Base-by-base conservation (phyloP, 352 stramenopile species). In the Pythium periplocum region DNA sequence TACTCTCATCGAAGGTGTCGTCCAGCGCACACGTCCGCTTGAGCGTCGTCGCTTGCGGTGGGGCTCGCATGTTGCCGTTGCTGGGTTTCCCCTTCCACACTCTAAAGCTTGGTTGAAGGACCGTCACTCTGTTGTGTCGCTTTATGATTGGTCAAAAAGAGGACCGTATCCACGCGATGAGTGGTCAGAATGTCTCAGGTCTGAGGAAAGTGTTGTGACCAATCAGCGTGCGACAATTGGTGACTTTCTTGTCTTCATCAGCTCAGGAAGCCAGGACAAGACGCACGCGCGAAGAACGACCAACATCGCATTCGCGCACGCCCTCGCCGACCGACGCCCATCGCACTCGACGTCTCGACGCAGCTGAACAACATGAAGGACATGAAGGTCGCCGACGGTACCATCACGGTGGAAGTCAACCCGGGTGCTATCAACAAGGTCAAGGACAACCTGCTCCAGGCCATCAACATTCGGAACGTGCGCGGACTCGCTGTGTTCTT, bases 401-500 rank as follows among this genome's bases (percentile, higher is more conserved):
- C 69, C 57, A 87, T 90, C 62, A 73, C 74, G 30, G 76, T 88
- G 4, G 78, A 88, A 54, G 69, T 85, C 51, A 77, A 73, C 38
- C 66, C 74, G 56, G 70, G 86, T 61, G 73, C 67, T 56, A 48
- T 94, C 52, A 66, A 78, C 51, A 78, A 82, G 52, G 41, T 87
- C 44, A 81, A 81, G 64, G 82, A 86, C 42, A 69, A 89, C 58
- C 45, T 94, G 26, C 41, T 72, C 30, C 72, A 89, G 63, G 61
- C 85, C 34, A 59, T 89, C 45, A 81, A 87, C 47, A 61, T 91
- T 34, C 71, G 69, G 40, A 94, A 94, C 59, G 73, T 91, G 50
- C 81, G 83, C 48, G 83, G 83, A n/a, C 61, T 94, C 57, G 67
- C 75, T 39, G 68, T 84, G 34, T 94, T 94, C 70, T 89, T 94